Conservation (phyloP, 2,329 filamentous ascomycete genomes). For the Scedosporium boydii region DNA sequence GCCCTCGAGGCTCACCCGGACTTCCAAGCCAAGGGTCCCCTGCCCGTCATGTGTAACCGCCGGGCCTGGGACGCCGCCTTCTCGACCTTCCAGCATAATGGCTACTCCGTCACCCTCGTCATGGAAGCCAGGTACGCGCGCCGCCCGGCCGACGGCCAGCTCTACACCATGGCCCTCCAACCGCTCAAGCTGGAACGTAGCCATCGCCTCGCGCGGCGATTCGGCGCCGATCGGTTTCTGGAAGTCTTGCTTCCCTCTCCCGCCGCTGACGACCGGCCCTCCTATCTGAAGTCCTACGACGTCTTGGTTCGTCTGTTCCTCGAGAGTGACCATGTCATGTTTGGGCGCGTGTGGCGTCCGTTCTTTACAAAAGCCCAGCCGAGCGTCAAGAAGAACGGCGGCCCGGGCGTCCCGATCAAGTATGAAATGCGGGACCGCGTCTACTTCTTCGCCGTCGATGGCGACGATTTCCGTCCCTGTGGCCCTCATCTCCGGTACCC, state of each 20-base stretch:
- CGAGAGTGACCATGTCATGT: constrained; percentile 28
- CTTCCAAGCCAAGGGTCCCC: constrained; percentile 8
- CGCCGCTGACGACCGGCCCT: constrained; percentile 17
- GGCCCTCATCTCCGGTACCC: constrained; percentile 11
- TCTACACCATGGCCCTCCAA: constrained; percentile 36
- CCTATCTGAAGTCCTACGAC: neutral
- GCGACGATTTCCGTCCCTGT: constrained; percentile 26
- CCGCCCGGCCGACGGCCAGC: constrained; percentile 21
- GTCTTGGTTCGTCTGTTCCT: neutral
- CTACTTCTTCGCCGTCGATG: constrained; percentile 46
- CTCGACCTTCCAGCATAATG: constrained; percentile 21
- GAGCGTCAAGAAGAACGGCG: constrained; percentile 24
- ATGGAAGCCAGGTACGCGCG: constrained; percentile 29
- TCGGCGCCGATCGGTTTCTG: constrained; percentile 49
- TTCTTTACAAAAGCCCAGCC: constrained; percentile 36
- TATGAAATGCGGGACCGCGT: constrained; percentile 30
- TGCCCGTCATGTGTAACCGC: constrained; percentile 35
- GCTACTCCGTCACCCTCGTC: constrained; percentile 31
- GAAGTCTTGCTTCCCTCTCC: constrained; percentile 42
- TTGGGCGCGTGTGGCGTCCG: constrained; percentile 36
- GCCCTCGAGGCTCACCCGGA: neutral
- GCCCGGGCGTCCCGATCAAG: constrained; percentile 18
- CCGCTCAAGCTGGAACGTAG: constrained; percentile 38
- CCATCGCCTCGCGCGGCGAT: constrained; percentile 43
- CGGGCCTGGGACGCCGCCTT: constrained; percentile 37